Base-by-base conservation (phyloP, 2,329 filamentous ascomycete species). In the Zymoseptoria pseudotritici region DNA sequence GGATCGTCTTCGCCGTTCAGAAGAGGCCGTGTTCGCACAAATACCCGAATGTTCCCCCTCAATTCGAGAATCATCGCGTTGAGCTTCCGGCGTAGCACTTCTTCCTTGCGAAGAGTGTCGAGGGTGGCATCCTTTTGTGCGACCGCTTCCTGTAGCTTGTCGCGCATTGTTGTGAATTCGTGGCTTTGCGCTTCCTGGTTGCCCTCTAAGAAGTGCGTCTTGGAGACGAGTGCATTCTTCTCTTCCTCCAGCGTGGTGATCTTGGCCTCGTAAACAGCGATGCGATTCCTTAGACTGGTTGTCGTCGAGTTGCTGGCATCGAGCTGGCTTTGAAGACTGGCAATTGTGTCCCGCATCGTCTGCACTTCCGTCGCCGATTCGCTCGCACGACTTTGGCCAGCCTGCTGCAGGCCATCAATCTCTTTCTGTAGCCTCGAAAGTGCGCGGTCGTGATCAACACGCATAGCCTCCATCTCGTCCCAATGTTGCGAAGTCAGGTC, bases 61-160 rank as follows among this genome's bases (percentile, higher is more conserved):
- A 99, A 83, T 71, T 99, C 94, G 73, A 99, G 91, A 53, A 99
- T 93, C 73, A 96, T 94, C 75, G 97, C 97, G 79, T 97, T 96
- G 0, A 99, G 82, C 67, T 95, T 93, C 21, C 94, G 85, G 13
- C 94, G 86, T 55, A 96, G 80, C 0, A 90, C 94, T 76, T 99
- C 94, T 72, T 97, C 94, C 69, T 88, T 90, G 63, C 94, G 87
- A 26, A 99, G 80, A 71, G 94, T 96, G 65, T 90, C 85, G 59
- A 89, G 86, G 0, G 89, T 86, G 42, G 84, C 81, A 29, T 89
- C 85, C 0, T 88, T 89, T 20, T 82, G 78, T 13, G 83, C 82
- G 22, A 91, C 75, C 0, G 92, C 91, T 53, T 94, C 88, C 70
- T 90, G 88, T 70, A 96, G 85, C 56, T 87, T 83, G 51, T 87